Conservation (phyloP, 352 stramenopile genomes). For the Globisporangium polare region DNA sequence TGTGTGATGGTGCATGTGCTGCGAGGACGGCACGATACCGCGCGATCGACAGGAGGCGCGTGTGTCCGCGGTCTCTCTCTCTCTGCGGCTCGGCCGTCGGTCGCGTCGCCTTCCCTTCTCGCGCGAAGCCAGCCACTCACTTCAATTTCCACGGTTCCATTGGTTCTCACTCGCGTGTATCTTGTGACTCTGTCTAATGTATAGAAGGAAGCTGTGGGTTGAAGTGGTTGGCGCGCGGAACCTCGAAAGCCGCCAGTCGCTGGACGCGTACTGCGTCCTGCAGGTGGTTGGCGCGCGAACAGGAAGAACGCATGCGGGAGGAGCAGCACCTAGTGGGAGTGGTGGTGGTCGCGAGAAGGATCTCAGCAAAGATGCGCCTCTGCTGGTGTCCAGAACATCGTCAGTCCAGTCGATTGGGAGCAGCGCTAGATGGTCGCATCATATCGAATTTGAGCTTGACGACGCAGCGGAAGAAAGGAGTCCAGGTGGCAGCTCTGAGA, state of each 20-base stretch:
- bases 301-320: neutral
- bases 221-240: constrained; percentile 71
- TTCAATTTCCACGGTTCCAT: constrained; percentile 3
- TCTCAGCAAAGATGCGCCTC: neutral
- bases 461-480: neutral
- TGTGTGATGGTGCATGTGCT: neutral
- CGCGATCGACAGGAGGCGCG: neutral
- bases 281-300: constrained; percentile 19
- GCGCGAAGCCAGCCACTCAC: neutral
- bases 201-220: constrained; percentile 48
- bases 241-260: constrained; percentile 48
- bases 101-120: neutral
- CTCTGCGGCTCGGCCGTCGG: neutral
- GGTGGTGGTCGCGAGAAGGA: neutral
- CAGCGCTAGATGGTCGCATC: constrained; percentile 43
- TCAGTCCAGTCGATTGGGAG: constrained; percentile 19
- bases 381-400: constrained; percentile 11
- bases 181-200: neutral
- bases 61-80: neutral
- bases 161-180: neutral
- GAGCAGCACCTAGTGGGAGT: neutral
- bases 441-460: constrained; percentile 28
- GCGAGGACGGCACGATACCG: too few species aligned
- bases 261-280: constrained; percentile 72
- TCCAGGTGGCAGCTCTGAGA: constrained; percentile 13